A percentile compares a stretch with the other conserved stretches of the same genome.
phyloP scores from a whole-genome alignment of 495 filamentous ascomycete species.

The Achaetomiella virescens region DNA sequence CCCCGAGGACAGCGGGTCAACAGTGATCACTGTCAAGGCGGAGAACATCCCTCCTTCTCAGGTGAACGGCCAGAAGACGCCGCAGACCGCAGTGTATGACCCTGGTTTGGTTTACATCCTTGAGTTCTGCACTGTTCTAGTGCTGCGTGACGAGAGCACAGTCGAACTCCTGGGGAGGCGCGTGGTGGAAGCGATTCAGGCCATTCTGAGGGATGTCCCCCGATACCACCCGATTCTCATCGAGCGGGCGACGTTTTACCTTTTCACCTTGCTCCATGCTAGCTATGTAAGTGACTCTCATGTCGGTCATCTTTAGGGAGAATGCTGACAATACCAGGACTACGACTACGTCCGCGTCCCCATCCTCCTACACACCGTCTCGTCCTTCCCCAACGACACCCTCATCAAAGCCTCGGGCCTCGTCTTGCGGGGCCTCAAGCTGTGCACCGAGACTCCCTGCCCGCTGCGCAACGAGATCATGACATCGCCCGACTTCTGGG shows the following conservation, averaged over 20 bases:
- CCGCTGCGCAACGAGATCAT: conserved; percentile 85
- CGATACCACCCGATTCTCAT: conserved; percentile 74
- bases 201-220: conserved; percentile 68
- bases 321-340: conserved; percentile 52
- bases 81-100: conserved; percentile 63
- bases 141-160: conserved; percentile 68
- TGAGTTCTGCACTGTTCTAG: conserved; percentile 80
- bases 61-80: conserved; percentile 51
- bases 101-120: conserved; percentile 81
- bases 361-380: conserved; percentile 87
- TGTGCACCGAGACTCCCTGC: conserved; percentile 69
- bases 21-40: conserved; percentile 80
- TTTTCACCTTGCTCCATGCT: conserved; percentile 73
- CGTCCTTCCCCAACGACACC: conserved; percentile 71
- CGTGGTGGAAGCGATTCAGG: conserved; percentile 72
- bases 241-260: conserved; percentile 78
- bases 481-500: conserved; percentile 96
- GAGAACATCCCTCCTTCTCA: conserved; percentile 59
- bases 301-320: too few relatives aligned
- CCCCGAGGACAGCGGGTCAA: conserved; percentile 74
- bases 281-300: conserved; percentile 64
- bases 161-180: conserved; percentile 66
- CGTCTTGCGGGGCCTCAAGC: conserved; percentile 68
- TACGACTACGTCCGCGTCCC: conserved; percentile 87
- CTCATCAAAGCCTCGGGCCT: conserved; percentile 69